These are phyloP conservation scores for Epichloe gansuensis DNA, from an alignment of 2,329 filamentous ascomycete genomes.

Conservation along the genomic window DNA sequence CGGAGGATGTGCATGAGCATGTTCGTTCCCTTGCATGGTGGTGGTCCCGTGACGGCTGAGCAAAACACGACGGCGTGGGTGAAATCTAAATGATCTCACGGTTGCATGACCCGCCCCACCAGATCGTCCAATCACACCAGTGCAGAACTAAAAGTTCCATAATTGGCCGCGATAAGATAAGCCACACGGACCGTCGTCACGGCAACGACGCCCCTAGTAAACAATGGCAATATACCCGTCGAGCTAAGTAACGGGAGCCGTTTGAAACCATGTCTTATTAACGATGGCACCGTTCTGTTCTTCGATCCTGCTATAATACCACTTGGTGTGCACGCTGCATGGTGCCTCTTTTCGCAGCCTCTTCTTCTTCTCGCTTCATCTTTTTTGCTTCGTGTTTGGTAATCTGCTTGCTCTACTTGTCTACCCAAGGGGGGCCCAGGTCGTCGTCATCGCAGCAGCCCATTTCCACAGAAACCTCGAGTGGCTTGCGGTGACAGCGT, in stretches of 20 bases:
- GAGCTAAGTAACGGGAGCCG: neutral
- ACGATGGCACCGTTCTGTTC: slow-evolving; percentile 1
- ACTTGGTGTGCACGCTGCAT: neutral
- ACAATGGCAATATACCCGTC: slow-evolving; percentile 8
- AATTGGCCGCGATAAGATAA: slow-evolving; percentile 9
- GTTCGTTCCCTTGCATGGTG: no score
- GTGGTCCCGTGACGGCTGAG: no score
- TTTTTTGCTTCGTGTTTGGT: neutral
- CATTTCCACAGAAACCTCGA: neutral
- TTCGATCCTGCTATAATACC: neutral
- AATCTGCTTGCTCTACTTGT: neutral
- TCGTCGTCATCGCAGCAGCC: neutral
- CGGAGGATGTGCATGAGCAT: no score
- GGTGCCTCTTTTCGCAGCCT: neutral
- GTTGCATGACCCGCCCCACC: no score
- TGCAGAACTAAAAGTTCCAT: no score
- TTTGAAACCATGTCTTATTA: slow-evolving; percentile 2
- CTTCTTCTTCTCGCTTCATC: neutral
- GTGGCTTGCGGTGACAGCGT: neutral
- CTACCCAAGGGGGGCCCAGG: neutral
- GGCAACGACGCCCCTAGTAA: slow-evolving; percentile 15
- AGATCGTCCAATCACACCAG: no score
- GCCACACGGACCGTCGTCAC: slow-evolving; percentile 11
- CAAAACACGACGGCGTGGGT: no score
- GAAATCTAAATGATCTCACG: no score